These are phyloP conservation scores for Hymenoscyphus salicellus DNA, from an alignment of 2,329 filamentous ascomycete species.

Conservation along the genomic window DNA sequence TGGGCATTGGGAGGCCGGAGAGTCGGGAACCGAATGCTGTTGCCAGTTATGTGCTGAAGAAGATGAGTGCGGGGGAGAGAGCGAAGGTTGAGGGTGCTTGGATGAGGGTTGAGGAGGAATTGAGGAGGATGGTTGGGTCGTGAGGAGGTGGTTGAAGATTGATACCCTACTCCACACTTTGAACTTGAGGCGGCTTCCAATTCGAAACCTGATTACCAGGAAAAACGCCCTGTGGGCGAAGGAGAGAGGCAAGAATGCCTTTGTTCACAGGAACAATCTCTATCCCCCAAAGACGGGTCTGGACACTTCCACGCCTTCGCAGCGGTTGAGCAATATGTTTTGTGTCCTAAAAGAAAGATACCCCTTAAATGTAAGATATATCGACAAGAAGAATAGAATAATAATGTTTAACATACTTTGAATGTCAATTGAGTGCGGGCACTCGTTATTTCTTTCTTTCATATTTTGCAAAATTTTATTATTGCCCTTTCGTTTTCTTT, in stretches of 20 bases:
- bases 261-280: background rate
- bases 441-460: background rate
- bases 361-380: background rate
- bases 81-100: conserved; percentile 30
- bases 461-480: background rate
- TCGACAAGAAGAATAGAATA: background rate
- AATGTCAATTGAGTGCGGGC: background rate
- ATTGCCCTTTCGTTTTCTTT: no score
- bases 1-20: conserved; percentile 83
- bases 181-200: background rate
- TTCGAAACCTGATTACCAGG: background rate
- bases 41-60: conserved; percentile 69
- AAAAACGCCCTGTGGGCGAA: background rate
- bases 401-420: background rate
- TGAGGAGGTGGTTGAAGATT: background rate
- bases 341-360: background rate
- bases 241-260: background rate
- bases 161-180: background rate
- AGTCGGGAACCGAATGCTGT: conserved; percentile 67
- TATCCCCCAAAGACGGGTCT: background rate
- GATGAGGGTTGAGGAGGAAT: conserved; percentile 28
- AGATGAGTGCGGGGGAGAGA: conserved; percentile 32
- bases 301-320: background rate
- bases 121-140: conserved; percentile 23
- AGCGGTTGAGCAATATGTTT: background rate